Percentiles rank a stretch among this genome's conserved stretches.
Evolutionary conservation across 2,329 filamentous ascomycete species (phyloP).

Genomic region (Lachnellula cervina): DNA sequence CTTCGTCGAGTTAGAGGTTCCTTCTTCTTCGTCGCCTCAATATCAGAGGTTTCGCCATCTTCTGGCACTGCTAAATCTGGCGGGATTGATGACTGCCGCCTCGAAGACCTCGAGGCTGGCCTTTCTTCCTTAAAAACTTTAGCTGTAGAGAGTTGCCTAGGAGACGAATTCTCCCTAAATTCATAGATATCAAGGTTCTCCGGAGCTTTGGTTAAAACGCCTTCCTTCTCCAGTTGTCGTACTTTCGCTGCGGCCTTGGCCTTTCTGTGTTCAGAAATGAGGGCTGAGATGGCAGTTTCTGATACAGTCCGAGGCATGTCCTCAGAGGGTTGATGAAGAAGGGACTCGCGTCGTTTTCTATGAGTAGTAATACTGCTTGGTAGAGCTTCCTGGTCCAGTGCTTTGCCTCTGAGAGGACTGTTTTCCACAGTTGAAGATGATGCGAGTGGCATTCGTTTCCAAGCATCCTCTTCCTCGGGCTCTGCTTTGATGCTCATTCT

Average conservation of each 20-base stretch:
- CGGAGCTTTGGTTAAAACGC: conserved; percentile 14
- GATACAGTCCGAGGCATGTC: conserved; percentile 17
- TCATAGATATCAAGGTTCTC: conserved; percentile 29
- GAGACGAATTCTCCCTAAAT: conserved; percentile 22
- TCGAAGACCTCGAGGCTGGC: conserved; percentile 16
- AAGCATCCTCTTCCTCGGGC: conserved; percentile 26
- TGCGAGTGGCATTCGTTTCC: conserved; percentile 27
- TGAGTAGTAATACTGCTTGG: conserved; percentile 29
- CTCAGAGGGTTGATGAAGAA: conserved; percentile 22
- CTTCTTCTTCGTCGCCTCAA: conserved; percentile 16
- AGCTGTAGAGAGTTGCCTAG: conserved; percentile 6
- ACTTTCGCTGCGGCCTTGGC: conserved; percentile 24
- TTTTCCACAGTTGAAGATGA: conserved; percentile 24
- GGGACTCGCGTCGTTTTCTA: conserved; percentile 29
- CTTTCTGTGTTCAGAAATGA: conserved; percentile 28
- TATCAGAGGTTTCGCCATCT: conserved; percentile 25
- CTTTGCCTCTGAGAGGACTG: conserved; percentile 30
- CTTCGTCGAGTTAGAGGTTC: conserved; percentile 18
- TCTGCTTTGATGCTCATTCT: conserved; percentile 26
- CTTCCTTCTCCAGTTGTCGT: conserved; percentile 14
- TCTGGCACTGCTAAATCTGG: conserved; percentile 7
- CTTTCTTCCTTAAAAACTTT: conserved; percentile 16
- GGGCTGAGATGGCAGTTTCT: conserved; percentile 26
- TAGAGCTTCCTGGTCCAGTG: conserved; percentile 14
- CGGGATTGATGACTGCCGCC: conserved; percentile 20